A percentile compares a stretch with the other conserved stretches of the same genome.
These are phyloP conservation scores for Colletotrichum costaricense DNA, from an alignment of 2,329 filamentous ascomycete genomes.

Conservation along the genomic window DNA sequence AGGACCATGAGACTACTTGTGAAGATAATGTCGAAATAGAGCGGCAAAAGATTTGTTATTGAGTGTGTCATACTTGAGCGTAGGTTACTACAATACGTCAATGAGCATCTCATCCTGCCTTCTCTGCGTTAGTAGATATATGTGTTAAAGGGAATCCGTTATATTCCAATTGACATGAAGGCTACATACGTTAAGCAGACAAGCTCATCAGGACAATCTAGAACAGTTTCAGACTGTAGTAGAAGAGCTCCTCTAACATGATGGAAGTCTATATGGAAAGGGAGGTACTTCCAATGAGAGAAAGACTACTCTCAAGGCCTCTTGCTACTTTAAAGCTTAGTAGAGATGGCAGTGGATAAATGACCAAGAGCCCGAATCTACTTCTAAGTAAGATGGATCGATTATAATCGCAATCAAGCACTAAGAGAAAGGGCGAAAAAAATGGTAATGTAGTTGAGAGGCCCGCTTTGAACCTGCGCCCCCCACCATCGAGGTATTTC, in stretches of 20 bases:
- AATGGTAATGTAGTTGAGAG: neutral
- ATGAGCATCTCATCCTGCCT: neutral
- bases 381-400: neutral
- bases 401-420: too few species aligned
- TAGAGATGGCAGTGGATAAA: too few species aligned
- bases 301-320: too few species aligned
- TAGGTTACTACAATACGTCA: neutral
- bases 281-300: too few species aligned
- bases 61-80: neutral
- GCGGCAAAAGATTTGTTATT: too few species aligned
- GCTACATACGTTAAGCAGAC: rapidly evolving
- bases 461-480: neutral
- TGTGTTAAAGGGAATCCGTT: neutral
- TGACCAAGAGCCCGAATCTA: too few species aligned
- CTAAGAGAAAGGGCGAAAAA: neutral
- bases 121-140: neutral
- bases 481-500: neutral
- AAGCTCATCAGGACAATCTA: neutral
- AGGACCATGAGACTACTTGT: neutral
- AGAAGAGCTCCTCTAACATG: too few species aligned
- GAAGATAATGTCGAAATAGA: neutral
- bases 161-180: rapidly evolving
- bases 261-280: too few species aligned
- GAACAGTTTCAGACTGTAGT: neutral
- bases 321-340: too few species aligned